phyloP scores from a whole-genome alignment of 345 rosid species.

The Odontarrhena argentea region DNA sequence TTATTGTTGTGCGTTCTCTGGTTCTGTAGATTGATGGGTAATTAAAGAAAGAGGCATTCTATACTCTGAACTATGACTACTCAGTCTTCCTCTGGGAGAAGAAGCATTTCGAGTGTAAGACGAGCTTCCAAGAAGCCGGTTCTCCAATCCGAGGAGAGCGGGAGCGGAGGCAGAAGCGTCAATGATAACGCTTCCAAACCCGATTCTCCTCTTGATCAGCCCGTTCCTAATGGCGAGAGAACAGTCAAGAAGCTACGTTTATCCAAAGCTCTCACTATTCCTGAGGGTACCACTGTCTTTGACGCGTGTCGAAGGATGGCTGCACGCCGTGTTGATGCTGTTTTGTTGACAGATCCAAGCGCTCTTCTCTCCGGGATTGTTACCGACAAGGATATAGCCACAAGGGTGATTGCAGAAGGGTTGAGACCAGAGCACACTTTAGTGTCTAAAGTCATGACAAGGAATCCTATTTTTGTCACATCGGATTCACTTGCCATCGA shows the following conservation, averaged over 20 bases:
- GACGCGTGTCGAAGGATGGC: slow-evolving; percentile 96
- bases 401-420: slow-evolving; percentile 90
- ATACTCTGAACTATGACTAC: slow-evolving; percentile 16
- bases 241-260: slow-evolving; percentile 87
- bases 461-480: slow-evolving; percentile 84
- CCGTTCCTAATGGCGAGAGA: slow-evolving; percentile 58
- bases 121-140: slow-evolving; percentile 39
- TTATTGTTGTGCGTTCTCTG: background rate
- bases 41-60: background rate
- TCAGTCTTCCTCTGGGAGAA: slow-evolving; percentile 31
- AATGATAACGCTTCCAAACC: slow-evolving; percentile 30
- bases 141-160: slow-evolving; percentile 33
- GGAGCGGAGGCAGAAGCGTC: slow-evolving; percentile 12
- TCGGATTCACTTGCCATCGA: slow-evolving; percentile 87
- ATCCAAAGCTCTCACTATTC: slow-evolving; percentile 93
- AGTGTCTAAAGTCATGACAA: slow-evolving; percentile 90
- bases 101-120: slow-evolving; percentile 36
- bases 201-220: slow-evolving; percentile 29
- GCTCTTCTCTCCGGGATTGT: slow-evolving; percentile 93
- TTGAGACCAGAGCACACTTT: slow-evolving; percentile 86
- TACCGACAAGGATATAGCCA: slow-evolving; percentile 85
- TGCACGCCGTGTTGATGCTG: slow-evolving; percentile 81
- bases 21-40: slow-evolving; percentile 20
- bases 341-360: slow-evolving; percentile 79
- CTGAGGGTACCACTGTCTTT: slow-evolving; percentile 85